These are phyloP conservation scores for Taphrina wiesneri DNA, from an alignment of 1,139 yeast genomes.

Conservation along the genomic window DNA sequence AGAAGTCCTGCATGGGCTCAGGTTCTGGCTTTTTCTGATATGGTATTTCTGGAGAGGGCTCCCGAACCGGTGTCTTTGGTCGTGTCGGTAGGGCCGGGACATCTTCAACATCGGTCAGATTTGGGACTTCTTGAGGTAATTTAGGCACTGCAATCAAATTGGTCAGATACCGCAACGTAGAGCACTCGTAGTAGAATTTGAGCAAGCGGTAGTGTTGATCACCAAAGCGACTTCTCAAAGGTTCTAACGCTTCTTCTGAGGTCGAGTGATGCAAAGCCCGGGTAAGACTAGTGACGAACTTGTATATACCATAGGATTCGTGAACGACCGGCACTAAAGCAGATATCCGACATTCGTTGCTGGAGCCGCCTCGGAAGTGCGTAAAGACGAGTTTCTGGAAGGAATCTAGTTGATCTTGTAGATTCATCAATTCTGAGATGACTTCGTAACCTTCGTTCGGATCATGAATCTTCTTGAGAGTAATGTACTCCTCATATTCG, in stretches of 20 bases:
- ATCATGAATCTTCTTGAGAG: constrained; percentile 82
- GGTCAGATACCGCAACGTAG: constrained; percentile 77
- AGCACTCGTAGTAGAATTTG: constrained; percentile 89
- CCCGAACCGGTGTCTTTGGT: constrained; percentile 51
- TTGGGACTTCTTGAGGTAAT: constrained; percentile 69
- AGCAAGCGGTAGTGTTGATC: constrained; percentile 78
- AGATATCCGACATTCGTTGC: constrained; percentile 78
- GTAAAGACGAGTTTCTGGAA: constrained; percentile 78
- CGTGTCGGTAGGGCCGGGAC: constrained; percentile 53
- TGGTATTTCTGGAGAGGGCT: constrained; percentile 42
- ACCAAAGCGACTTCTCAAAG: constrained; percentile 68
- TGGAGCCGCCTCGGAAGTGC: constrained; percentile 62
- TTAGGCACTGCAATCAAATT: constrained; percentile 84
- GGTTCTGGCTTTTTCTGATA: constrained; percentile 41
- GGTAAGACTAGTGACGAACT: constrained; percentile 85
- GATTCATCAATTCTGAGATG: constrained; percentile 76
- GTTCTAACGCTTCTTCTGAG: constrained; percentile 74
- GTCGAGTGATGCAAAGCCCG: constrained; percentile 74
- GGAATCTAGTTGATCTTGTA: constrained; percentile 82
- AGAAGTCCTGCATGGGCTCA: constrained; percentile 49
- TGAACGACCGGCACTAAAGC: constrained; percentile 88
- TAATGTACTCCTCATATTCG: constrained; percentile 92
- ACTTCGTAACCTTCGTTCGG: constrained; percentile 93
- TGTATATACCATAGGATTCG: constrained; percentile 92
- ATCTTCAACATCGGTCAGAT: constrained; percentile 54